Percentiles rank a stretch among this genome's conserved stretches.
These are phyloP conservation scores for Arthroderma sp. DNA, from an alignment of 2,329 filamentous ascomycete species.

Conservation along the genomic window DNA sequence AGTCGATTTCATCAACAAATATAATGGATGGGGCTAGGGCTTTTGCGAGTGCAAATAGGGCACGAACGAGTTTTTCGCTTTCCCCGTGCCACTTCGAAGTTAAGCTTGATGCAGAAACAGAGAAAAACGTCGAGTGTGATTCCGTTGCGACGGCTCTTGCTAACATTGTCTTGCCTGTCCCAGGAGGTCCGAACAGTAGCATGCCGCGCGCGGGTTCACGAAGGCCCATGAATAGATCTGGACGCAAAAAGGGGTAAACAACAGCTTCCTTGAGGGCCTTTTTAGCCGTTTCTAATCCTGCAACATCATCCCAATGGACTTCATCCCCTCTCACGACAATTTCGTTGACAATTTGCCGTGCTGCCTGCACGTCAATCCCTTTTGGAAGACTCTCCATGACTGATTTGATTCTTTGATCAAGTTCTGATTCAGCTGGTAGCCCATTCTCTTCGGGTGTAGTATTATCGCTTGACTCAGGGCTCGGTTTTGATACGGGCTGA, in stretches of 20 bases:
- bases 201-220: conserved; percentile 90
- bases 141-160: conserved; percentile 90
- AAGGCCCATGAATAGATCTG: conserved; percentile 89
- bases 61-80: conserved; percentile 88
- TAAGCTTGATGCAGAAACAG: conserved; percentile 84
- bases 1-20: conserved; percentile 97
- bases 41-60: conserved; percentile 81
- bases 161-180: conserved; percentile 98
- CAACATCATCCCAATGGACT: conserved; percentile 88
- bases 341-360: conserved; percentile 87
- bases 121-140: conserved; percentile 89
- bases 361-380: conserved; percentile 68
- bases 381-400: conserved; percentile 67
- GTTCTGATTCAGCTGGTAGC: conserved; percentile 28
- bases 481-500: conserved; percentile 9
- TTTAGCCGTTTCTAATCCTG: conserved; percentile 81
- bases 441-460: too few relatives aligned
- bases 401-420: conserved; percentile 45
- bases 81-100: conserved; percentile 95
- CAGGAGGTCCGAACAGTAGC: conserved; percentile 89
- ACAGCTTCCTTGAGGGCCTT: conserved; percentile 87
- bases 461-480: conserved; percentile 33
- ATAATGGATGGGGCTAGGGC: conserved; percentile 86
- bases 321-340: conserved; percentile 90
- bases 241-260: conserved; percentile 89